Evolutionary conservation across 495 filamentous ascomycete species (phyloP), one percentile per base, ranked within the genome.

Genomic region (Evernia prunastri): DNA sequence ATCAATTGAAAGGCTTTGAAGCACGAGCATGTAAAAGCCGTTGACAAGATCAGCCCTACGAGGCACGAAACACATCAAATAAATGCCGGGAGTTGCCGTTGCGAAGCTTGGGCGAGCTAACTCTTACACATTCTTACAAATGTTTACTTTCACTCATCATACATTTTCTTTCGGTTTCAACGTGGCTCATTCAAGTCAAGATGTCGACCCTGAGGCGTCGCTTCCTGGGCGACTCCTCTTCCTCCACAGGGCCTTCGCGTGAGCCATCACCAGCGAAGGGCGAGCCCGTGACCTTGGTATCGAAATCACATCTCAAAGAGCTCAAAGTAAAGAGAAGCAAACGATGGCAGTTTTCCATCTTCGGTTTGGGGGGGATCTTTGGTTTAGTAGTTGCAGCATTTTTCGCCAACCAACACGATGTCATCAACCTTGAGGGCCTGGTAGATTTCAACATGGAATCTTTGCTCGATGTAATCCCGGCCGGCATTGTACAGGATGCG

Each of bases 361-460:
- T 97, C 77, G 71, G 85, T 11, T 74, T 96, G 42, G 92, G 92
- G 36, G 90, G 89, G 39, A 67, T 96, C 42, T 92, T 95, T 71
- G 92, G 92, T 25, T 79, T 97, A 61, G 76, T 90, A 13, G 78
- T 87, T 35, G 92, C 92, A 5, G 84, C 89, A 47, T 88, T 95
- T 73, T 92, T 97, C 67, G 92, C 91, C 25, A 83, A 86, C 58
- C 89, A 82, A 72, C 89, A 90, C 75, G 90, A 96, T 69, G 81
- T 95, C 59, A 89, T 95, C 66, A 89, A 88, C 63, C 77, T 97
- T 63, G 88, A 90, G 51, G 86, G 86, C 63, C 71, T 96, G 61
- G 82, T 87, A 72, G 89, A 93, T 63, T 75, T 97, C 70, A 92
- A 91, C 74, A 81, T 96, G 75, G 91, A 96, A 61, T 84, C 83